These are phyloP conservation scores for Penicillium sp. DNA, from an alignment of 2,329 filamentous ascomycete species.

Conservation along the genomic window DNA sequence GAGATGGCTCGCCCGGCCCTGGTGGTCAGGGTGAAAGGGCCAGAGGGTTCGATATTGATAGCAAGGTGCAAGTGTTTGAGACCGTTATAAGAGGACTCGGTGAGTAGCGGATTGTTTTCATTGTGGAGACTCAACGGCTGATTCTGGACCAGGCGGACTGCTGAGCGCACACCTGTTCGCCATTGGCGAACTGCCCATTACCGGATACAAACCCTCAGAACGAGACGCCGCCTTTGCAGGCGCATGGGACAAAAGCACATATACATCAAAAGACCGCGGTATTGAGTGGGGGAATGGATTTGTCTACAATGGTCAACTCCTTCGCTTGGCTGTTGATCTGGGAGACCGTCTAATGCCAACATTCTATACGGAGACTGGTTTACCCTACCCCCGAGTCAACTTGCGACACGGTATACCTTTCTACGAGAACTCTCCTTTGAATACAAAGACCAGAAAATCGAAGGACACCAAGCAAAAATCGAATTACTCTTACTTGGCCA, in stretches of 20 bases:
- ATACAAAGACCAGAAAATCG: constrained; percentile 50
- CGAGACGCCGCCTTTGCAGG: constrained; percentile 39
- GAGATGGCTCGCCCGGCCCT: constrained; percentile 71
- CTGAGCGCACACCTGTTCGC: constrained; percentile 93
- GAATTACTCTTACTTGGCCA: constrained; percentile 13
- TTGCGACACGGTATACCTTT: constrained; percentile 87
- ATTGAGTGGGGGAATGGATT: constrained; percentile 76
- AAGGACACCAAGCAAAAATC: constrained; percentile 4
- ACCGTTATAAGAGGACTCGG: constrained; percentile 82
- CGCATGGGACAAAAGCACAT: constrained; percentile 39
- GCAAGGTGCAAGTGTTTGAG: constrained; percentile 98
- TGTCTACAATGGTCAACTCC: constrained; percentile 81
- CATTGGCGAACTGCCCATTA: constrained; percentile 82
- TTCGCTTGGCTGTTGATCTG: constrained; percentile 85
- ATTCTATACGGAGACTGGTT: constrained; percentile 84
- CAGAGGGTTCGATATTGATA: constrained; percentile 88
- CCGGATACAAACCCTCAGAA: constrained; percentile 63
- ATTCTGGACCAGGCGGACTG: constrained; percentile 62
- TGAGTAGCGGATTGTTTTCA: constrained; percentile 16
- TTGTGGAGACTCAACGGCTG: background rate
- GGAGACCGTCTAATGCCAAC: constrained; percentile 81
- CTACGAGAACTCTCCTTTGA: constrained; percentile 80
- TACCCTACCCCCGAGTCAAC: constrained; percentile 94
- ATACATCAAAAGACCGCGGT: constrained; percentile 24
- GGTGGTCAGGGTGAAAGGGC: constrained; percentile 69